Conservation (phyloP, 345 rosid genomes). For the Populus alba region DNA sequence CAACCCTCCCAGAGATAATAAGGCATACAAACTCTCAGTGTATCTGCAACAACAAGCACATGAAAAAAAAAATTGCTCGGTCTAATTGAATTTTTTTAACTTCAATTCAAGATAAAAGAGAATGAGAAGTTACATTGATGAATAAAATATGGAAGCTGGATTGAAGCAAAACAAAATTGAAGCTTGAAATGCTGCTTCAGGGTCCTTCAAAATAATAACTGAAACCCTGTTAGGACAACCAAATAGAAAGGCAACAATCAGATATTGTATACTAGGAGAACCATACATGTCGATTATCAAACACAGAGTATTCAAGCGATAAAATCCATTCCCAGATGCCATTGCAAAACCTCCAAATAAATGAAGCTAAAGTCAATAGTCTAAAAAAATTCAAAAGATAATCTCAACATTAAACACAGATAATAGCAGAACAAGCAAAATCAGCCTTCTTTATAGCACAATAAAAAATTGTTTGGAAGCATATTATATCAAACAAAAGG, state of each 20-base stretch:
- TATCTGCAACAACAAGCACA: constrained; percentile 54
- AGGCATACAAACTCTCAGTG: constrained; percentile 75
- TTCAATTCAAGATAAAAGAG: constrained; percentile 1
- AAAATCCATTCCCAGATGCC: neutral
- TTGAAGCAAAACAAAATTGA: constrained; percentile 81
- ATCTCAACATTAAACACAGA: neutral
- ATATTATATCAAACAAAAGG: too few relatives aligned
- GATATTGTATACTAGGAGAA: neutral
- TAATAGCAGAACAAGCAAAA: neutral
- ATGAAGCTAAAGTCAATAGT: neutral
- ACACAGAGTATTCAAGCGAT: neutral
- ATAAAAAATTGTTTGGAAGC: too few relatives aligned
- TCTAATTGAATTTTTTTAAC: neutral
- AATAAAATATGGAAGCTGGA: constrained; percentile 83
- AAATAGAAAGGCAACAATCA: constrained; percentile 21
- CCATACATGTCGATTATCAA: neutral
- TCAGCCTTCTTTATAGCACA: neutral
- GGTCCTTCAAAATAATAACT: constrained; percentile 60
- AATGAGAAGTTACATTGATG: constrained; percentile 58
- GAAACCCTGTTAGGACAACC: constrained; percentile 60
- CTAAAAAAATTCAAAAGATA: neutral
- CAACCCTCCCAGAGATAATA: constrained; percentile 77
- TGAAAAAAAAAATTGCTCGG: neutral
- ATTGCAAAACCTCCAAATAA: neutral
- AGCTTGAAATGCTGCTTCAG: constrained; percentile 61